Conservation (phyloP, 129 eudicot genomes). For the Logfia minima region DNA sequence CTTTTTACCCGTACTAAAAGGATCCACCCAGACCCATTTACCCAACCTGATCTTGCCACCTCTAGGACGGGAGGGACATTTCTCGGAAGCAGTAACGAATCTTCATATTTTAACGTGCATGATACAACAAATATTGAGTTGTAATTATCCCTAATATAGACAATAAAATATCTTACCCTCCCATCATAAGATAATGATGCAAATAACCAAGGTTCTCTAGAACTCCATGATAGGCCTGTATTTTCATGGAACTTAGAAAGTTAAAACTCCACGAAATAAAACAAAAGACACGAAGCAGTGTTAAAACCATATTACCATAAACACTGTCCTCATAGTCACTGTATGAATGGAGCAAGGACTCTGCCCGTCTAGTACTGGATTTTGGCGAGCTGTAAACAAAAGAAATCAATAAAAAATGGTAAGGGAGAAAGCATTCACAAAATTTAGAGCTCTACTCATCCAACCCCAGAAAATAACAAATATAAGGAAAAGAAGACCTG, state of each 20-base stretch:
- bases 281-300: slow-evolving; percentile 8
- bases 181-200: slow-evolving; percentile 98
- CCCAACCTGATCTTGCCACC: not conserved
- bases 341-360: slow-evolving; percentile 67
- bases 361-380: slow-evolving; percentile 45
- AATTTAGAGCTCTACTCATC: not conserved
- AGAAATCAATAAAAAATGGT: slow-evolving; percentile 4
- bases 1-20: not conserved
- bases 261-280: slow-evolving; percentile 12
- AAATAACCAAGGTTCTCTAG: slow-evolving; percentile 86
- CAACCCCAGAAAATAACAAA: not conserved
- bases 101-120: not conserved
- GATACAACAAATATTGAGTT: not conserved
- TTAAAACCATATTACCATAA: slow-evolving; percentile 56
- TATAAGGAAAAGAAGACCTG: slow-evolving; percentile 43
- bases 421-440: not conserved
- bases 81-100: not conserved
- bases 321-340: slow-evolving; percentile 98
- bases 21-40: not conserved
- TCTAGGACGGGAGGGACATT: not conserved
- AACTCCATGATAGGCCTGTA: slow-evolving; percentile 94
- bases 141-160: not conserved
- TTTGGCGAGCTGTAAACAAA: slow-evolving; percentile 43
- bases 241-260: slow-evolving; percentile 22
- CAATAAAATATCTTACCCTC: slow-evolving; percentile 52